Percentiles rank a stretch among this genome's conserved stretches.
phyloP scores from a whole-genome alignment of 75 land plant species.

The Selaginella tamariscina region DNA sequence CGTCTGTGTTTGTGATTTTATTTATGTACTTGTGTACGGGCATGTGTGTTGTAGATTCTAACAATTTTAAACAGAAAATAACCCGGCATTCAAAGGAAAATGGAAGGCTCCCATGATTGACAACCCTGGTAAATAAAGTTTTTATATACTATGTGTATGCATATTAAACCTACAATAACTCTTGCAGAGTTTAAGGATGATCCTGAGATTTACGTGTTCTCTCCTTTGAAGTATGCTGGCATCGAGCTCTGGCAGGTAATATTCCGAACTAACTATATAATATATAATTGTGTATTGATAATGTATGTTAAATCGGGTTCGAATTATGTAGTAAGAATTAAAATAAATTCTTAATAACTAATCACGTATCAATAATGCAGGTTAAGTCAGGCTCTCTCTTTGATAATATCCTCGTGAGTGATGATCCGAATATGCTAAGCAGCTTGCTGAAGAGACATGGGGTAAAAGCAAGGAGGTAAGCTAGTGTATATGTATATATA shows the following conservation, averaged over 20 bases:
- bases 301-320: too few species aligned
- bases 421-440: neutral
- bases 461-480: constrained; percentile 10
- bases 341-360: neutral
- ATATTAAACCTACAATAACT: neutral
- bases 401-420: constrained; percentile 7
- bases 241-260: constrained; percentile 10
- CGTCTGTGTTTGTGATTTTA: too few species aligned
- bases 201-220: constrained; percentile 3
- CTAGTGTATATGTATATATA: too few species aligned
- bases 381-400: constrained; percentile 16
- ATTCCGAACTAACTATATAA: too few species aligned
- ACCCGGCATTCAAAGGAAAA: neutral
- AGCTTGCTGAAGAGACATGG: constrained; percentile 14
- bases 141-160: neutral
- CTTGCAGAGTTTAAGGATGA: neutral
- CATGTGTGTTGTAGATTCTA: too few species aligned
- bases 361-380: neutral
- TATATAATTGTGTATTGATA: too few species aligned
- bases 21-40: too few species aligned
- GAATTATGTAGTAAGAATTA: neutral
- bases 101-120: constrained; percentile 12
- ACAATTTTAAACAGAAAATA: neutral
- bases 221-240: neutral
- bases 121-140: neutral